Conservation (phyloP, 495 filamentous ascomycete species). For the Trichocladium antarcticum region DNA sequence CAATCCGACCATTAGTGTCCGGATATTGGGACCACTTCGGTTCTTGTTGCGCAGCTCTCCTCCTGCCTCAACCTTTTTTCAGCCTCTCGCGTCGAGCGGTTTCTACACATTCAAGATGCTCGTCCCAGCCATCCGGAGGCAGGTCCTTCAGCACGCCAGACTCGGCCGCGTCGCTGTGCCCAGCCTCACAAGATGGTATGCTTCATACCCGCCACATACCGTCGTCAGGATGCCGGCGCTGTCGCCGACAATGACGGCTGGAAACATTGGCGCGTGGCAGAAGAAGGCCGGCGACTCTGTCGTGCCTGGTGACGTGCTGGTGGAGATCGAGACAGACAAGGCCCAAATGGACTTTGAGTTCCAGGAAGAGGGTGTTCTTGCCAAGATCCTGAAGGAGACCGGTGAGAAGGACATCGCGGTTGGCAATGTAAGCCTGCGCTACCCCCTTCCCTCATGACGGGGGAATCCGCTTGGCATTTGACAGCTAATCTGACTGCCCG, state of each 20-base stretch:
- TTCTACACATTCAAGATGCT: conserved; percentile 37
- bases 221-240: conserved; percentile 96
- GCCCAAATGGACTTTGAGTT: conserved; percentile 99
- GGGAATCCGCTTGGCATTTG: conserved; percentile 6
- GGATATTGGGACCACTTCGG: conserved; percentile 9
- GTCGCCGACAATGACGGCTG: conserved; percentile 93
- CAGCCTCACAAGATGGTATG: conserved; percentile 47
- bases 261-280: conserved; percentile 96
- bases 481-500: conserved; percentile 10
- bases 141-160: conserved; percentile 38
- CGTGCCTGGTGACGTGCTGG: conserved; percentile 88
- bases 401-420: conserved; percentile 94
- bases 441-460: conserved; percentile 8
- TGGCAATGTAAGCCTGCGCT: conserved; percentile 63
- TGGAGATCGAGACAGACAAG: conserved; percentile 99
- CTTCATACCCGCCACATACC: conserved; percentile 78
- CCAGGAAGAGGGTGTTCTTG: conserved; percentile 93
- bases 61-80: conserved; percentile 4
- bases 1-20: background rate
- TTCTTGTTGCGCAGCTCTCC: background rate
- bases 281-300: conserved; percentile 89
- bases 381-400: conserved; percentile 86
- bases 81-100: conserved; percentile 11
- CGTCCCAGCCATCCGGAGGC: conserved; percentile 43
- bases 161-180: conserved; percentile 33